These are phyloP conservation scores for Beta corolliflora DNA, from an alignment of 179 eudicot species.

Conservation along the genomic window DNA sequence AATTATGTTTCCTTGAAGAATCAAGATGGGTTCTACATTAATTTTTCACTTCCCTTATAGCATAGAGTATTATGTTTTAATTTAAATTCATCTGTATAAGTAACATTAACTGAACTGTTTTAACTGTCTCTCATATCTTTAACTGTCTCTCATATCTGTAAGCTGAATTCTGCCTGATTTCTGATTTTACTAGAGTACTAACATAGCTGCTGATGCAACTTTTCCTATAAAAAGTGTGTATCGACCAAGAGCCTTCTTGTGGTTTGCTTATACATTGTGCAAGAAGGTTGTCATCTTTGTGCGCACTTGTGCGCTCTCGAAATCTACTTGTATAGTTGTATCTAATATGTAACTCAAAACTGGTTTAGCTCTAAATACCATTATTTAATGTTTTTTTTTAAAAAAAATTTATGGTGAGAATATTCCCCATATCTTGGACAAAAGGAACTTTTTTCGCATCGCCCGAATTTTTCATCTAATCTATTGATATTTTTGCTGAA, in stretches of 20 bases:
- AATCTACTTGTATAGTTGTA: neutral
- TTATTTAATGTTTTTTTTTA: too few relatives aligned
- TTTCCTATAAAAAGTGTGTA: neutral
- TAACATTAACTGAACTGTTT: neutral
- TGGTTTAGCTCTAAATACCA: too few relatives aligned
- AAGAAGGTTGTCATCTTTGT: neutral
- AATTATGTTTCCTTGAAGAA: neutral
- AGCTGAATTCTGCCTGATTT: constrained; percentile 4
- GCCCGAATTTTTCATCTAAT: too few relatives aligned
- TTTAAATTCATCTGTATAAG: neutral
- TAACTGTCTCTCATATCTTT: neutral
- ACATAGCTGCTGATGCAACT: neutral
- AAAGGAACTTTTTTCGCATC: too few relatives aligned
- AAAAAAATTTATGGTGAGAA: neutral
- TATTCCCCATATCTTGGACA: too few relatives aligned
- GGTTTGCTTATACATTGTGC: neutral
- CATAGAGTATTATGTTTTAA: too few relatives aligned
- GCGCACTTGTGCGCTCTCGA: neutral
- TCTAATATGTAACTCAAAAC: too few relatives aligned
- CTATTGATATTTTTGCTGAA: neutral
- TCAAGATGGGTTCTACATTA: neutral
- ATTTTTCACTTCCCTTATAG: neutral
- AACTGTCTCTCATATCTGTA: too few relatives aligned
- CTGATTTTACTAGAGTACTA: neutral
- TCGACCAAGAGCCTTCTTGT: neutral